phyloP scores from a whole-genome alignment of 208 protist genomes.

The Trypanosoma vivax region DNA sequence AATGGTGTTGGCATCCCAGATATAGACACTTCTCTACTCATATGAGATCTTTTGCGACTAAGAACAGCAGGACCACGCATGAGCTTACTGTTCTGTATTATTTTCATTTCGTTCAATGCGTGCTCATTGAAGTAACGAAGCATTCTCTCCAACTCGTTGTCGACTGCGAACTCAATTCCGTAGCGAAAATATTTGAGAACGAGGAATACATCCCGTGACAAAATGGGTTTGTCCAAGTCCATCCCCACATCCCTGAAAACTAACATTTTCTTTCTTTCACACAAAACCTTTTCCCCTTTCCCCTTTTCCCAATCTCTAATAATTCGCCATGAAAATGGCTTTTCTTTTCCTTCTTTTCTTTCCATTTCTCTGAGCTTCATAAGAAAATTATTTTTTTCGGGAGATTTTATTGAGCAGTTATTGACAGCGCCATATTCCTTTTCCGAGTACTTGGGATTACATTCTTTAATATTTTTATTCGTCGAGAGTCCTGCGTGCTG shows the following conservation, averaged over 20 bases:
- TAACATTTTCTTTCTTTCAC: constrained; percentile 66
- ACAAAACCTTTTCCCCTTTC: constrained; percentile 51
- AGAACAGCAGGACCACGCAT: constrained; percentile 75
- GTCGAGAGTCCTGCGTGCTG: too few species aligned
- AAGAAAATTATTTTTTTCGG: constrained; percentile 40
- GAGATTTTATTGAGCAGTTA: not conserved
- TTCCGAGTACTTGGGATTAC: too few species aligned
- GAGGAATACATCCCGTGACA: constrained; percentile 82
- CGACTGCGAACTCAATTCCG: constrained; percentile 79
- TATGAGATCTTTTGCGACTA: constrained; percentile 17
- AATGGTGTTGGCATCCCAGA: constrained; percentile 48
- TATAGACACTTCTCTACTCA: not conserved
- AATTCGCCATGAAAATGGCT: not conserved
- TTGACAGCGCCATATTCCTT: not conserved
- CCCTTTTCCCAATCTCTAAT: not conserved
- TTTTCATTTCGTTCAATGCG: constrained; percentile 82
- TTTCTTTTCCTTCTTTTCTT: not conserved
- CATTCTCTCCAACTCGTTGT: constrained; percentile 86
- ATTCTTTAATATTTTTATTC: not conserved
- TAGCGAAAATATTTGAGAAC: constrained; percentile 85
- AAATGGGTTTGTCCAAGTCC: constrained; percentile 84
- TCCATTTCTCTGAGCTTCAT: constrained; percentile 25
- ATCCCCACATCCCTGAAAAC: constrained; percentile 86
- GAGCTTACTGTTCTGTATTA: constrained; percentile 83
- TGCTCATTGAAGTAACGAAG: constrained; percentile 88